phyloP scores from a whole-genome alignment of 208 protist genomes.

The Leishmania amazonensis region DNA sequence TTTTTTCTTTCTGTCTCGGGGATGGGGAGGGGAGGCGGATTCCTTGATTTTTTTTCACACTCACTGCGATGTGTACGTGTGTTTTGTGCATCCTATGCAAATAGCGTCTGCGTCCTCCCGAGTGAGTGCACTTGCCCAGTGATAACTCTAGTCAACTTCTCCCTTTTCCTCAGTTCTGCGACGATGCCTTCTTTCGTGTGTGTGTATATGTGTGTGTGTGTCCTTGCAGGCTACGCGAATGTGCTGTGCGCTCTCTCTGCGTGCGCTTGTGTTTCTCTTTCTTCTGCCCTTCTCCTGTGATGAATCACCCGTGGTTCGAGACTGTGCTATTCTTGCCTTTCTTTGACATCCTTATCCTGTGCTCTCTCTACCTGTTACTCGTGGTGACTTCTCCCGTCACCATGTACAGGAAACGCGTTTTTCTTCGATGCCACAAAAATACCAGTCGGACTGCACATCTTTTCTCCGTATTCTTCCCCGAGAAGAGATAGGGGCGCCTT shows the following conservation, averaged over 20 bases:
- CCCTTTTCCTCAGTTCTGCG: not conserved
- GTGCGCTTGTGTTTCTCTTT: not conserved
- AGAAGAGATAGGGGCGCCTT: not conserved
- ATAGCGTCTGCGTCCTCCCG: not conserved
- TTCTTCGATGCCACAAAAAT: not conserved
- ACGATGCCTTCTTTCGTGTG: not conserved
- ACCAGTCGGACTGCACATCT: not conserved
- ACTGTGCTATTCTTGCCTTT: not conserved
- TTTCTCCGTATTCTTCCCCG: not conserved
- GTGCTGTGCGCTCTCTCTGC: not conserved
- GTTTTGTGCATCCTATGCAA: not conserved
- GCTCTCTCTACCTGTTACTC: not conserved
- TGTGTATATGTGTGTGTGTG: not conserved
- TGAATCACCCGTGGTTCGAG: not conserved
- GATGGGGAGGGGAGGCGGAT: not conserved
- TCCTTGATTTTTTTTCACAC: not conserved
- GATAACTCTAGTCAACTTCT: not conserved
- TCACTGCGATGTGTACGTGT: not conserved
- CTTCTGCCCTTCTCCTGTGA: not conserved
- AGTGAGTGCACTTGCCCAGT: not conserved
- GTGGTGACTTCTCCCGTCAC: not conserved
- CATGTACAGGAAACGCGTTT: not conserved
- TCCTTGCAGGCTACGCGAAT: not conserved
- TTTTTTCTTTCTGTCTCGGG: not conserved
- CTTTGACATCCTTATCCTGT: not conserved